Evolutionary conservation across 2,329 filamentous ascomycete species (phyloP), one percentile per base, ranked within the genome.

Genomic region (Aspergillus sergii): DNA sequence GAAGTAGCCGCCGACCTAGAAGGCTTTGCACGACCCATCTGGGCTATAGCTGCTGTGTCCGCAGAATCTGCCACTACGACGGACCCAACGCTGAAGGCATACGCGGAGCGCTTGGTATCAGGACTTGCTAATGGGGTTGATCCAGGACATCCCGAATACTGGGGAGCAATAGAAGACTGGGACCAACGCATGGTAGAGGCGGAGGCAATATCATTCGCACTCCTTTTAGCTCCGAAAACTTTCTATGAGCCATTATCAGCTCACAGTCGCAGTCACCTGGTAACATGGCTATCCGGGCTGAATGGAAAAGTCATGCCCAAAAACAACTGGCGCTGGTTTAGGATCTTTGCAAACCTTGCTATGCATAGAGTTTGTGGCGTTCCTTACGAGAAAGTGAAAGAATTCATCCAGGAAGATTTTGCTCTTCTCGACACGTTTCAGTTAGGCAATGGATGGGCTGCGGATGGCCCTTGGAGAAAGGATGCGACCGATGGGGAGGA

Each of bases 121-220:
- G 63, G 63, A 0, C 34, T 65, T 4, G 28, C 16, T 2, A 5
- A 36, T 6, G 63, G 63, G 5, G 55, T 50, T 3, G 68, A 79
- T 56, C 76, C 77, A 14, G 14, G 60, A 0, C 73, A 76, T 53
- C 39, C 65, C 0, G 77, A 79, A 28, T 86, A 83, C 64, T 86
- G 84, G 84, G 83, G 83, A 0, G 70, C 75, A 1, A 77, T 85
- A 2, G 72, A 75, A 0, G 69, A 83, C 5, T 75, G 76, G 23
- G 83, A 86, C 56, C 84, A 86, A 66, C 71, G 83, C 2, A 86
- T 86, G 84, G 84, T 86, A 0, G 84, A 86, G 65, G 79, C 82
- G 46, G 84, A 86, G 66, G 81, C 82, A 30, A 76, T 86, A 4
- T 79, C 82, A 0, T 84, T 81, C 67, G 82, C 82, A 0, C 71